Percentiles rank a stretch among this genome's conserved stretches.
Conservation (phyloP, 2,329 filamentous ascomycete species). For the Aspergillus flavus region DNA sequence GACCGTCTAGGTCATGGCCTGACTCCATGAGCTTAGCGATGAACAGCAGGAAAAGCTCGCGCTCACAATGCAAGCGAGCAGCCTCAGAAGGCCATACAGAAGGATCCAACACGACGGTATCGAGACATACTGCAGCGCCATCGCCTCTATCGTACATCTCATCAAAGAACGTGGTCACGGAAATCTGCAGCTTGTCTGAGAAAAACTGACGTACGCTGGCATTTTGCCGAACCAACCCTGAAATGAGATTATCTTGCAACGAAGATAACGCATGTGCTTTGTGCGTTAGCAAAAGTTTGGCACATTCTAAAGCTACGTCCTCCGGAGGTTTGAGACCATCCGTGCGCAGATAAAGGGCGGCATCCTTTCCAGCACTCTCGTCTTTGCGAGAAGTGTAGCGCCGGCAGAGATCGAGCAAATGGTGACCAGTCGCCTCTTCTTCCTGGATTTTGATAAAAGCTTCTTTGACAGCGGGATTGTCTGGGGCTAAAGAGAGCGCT, state of each 20-base stretch:
- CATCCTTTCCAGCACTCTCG: slow-evolving; percentile 48
- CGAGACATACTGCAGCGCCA: slow-evolving; percentile 49
- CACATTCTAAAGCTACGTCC: slow-evolving; percentile 45
- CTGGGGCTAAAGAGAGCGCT: slow-evolving; percentile 50
- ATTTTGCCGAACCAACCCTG: slow-evolving; percentile 48
- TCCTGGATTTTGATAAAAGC: slow-evolving; percentile 49
- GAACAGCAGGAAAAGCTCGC: slow-evolving; percentile 62
- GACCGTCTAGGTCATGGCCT: slow-evolving; percentile 70
- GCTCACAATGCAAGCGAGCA: slow-evolving; percentile 47
- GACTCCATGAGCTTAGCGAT: slow-evolving; percentile 90
- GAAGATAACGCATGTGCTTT: slow-evolving; percentile 39
- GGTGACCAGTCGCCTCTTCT: slow-evolving; percentile 46
- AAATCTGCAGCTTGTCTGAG: slow-evolving; percentile 45
- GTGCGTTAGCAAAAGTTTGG: slow-evolving; percentile 46
- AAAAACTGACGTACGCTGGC: slow-evolving; percentile 47
- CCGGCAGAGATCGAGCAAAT: slow-evolving; percentile 47
- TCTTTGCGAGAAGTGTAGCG: slow-evolving; percentile 46
- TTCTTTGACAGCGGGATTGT: slow-evolving; percentile 48
- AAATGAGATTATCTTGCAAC: slow-evolving; percentile 51
- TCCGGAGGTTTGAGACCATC: slow-evolving; percentile 48
- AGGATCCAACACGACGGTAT: slow-evolving; percentile 50
- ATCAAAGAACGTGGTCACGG: slow-evolving; percentile 52
- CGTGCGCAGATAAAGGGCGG: slow-evolving; percentile 44
- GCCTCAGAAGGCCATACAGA: slow-evolving; percentile 49
- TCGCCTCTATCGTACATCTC: slow-evolving; percentile 53